phyloP scores from a whole-genome alignment of 108 stramenopile genomes.

The Cyclotella atomus region DNA sequence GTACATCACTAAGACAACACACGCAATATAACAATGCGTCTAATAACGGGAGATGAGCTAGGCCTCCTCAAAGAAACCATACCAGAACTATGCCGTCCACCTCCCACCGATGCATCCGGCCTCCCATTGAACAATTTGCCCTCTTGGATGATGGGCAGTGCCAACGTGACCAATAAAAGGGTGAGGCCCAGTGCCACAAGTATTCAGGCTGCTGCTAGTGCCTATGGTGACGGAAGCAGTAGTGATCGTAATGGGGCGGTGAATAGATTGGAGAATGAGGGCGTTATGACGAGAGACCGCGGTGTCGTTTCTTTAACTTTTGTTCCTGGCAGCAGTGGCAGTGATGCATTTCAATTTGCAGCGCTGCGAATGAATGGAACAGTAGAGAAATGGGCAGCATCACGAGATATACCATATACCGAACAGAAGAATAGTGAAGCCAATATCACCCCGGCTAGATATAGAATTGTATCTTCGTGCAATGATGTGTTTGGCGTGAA shows the following conservation, averaged over 20 bases:
- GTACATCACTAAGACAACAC: too few relatives aligned
- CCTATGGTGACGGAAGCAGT: too few relatives aligned
- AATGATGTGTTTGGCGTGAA: slow-evolving; percentile 4
- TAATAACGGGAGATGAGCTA: slow-evolving; percentile 89
- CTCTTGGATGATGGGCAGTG: slow-evolving; percentile 12
- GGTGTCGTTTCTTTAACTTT: slow-evolving; percentile 71
- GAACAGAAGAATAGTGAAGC: background rate
- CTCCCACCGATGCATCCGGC: background rate
- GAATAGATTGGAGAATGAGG: slow-evolving; percentile 29
- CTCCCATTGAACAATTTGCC: background rate
- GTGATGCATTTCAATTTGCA: slow-evolving; percentile 54
- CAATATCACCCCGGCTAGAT: slow-evolving; percentile 15
- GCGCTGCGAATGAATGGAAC: slow-evolving; percentile 68
- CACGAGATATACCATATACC: background rate
- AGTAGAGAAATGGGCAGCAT: slow-evolving; percentile 65
- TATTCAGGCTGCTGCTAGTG: slow-evolving; percentile 24
- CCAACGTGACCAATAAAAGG: too few relatives aligned
- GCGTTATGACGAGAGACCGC: slow-evolving; percentile 46
- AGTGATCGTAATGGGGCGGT: slow-evolving; percentile 6
- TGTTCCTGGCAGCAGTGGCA: slow-evolving; percentile 7
- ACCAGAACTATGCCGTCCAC: slow-evolving; percentile 60
- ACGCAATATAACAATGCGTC: slow-evolving; percentile 78
- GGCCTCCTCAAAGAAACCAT: slow-evolving; percentile 83
- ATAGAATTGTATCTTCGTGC: background rate
- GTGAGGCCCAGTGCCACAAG: too few relatives aligned